These are phyloP conservation scores for Cryptosporidium meleagridis DNA, from an alignment of 169 alveolate species.

Conservation along the genomic window DNA sequence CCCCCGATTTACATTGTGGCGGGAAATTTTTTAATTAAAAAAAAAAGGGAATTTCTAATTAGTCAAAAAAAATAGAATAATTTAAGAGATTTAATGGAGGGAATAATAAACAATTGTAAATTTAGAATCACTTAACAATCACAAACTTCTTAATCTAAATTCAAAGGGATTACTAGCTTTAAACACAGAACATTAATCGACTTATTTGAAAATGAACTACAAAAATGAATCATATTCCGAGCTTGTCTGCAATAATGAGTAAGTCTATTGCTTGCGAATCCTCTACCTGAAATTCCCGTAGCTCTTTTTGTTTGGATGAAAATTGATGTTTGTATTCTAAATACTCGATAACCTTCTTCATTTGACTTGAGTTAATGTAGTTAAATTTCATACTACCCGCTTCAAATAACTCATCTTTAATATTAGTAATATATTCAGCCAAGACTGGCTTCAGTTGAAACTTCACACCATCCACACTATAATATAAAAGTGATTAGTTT, in stretches of 20 bases:
- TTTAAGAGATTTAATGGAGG: not conserved
- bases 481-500: not conserved
- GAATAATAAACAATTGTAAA: not conserved
- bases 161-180: not conserved
- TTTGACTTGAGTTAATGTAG: slow-evolving; percentile 36
- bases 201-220: not conserved
- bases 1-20: slow-evolving; percentile 12
- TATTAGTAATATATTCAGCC: slow-evolving; percentile 11
- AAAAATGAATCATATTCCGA: slow-evolving; percentile 28
- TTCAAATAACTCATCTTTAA: slow-evolving; percentile 20
- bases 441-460: not conserved
- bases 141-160: not conserved
- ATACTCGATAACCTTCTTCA: slow-evolving; percentile 59
- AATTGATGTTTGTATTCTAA: slow-evolving; percentile 29
- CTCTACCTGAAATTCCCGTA: not conserved
- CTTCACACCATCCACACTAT: slow-evolving; percentile 25
- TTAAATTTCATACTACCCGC: slow-evolving; percentile 20
- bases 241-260: slow-evolving; percentile 59
- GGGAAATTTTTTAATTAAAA: not conserved
- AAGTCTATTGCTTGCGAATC: slow-evolving; percentile 50
- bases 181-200: not conserved
- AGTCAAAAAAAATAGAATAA: not conserved
- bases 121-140: not conserved
- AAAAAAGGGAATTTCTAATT: not conserved
- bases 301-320: not conserved